A percentile compares a stretch with the other conserved stretches of the same genome.
Evolutionary conservation across 768 basidiomycete genomes (phyloP).

Genomic region (Leccinellum rugosiceps): DNA sequence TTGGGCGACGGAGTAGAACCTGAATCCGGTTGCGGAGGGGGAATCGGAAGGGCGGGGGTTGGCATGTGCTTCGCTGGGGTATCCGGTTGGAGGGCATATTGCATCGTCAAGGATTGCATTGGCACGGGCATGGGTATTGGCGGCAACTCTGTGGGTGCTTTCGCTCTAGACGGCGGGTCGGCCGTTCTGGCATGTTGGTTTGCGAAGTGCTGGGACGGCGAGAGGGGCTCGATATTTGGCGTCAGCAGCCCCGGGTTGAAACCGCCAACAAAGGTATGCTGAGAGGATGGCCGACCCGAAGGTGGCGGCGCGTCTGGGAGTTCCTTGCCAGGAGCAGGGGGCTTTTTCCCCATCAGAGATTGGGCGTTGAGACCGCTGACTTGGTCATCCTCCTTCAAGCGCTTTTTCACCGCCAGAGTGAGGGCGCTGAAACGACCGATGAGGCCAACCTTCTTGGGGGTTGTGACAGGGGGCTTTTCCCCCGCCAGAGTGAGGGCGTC

Average conservation of each 20-base stretch:
- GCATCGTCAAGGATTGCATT: conserved; percentile 19
- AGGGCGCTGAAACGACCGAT: background rate
- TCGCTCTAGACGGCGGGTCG: background rate
- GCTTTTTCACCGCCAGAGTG: conserved; percentile 20
- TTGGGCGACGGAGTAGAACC: conserved; percentile 21
- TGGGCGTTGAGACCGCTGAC: conserved; percentile 31
- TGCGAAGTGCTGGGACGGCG: conserved; percentile 7
- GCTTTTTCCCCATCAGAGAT: conserved; percentile 6
- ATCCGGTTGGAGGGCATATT: conserved; percentile 21
- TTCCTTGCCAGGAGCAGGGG: conserved; percentile 6
- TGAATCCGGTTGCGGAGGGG: conserved; percentile 34
- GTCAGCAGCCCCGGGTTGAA: conserved; percentile 33
- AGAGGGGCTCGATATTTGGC: conserved; percentile 1
- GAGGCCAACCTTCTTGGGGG: background rate
- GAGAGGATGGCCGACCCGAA: background rate
- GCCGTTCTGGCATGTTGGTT: conserved; percentile 2
- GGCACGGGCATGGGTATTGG: conserved; percentile 36
- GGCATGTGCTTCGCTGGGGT: conserved; percentile 14
- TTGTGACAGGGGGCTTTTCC: background rate
- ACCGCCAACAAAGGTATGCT: conserved; percentile 45
- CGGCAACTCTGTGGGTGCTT: conserved; percentile 2
- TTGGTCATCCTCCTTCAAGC: conserved; percentile 24
- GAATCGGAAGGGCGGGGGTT: conserved; percentile 15
- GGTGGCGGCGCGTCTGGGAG: conserved; percentile 8
- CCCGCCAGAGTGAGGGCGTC: conserved; percentile 26